Base-by-base conservation (phyloP, 2,329 filamentous ascomycete genomes). In the Madurella mycetomatis region DNA sequence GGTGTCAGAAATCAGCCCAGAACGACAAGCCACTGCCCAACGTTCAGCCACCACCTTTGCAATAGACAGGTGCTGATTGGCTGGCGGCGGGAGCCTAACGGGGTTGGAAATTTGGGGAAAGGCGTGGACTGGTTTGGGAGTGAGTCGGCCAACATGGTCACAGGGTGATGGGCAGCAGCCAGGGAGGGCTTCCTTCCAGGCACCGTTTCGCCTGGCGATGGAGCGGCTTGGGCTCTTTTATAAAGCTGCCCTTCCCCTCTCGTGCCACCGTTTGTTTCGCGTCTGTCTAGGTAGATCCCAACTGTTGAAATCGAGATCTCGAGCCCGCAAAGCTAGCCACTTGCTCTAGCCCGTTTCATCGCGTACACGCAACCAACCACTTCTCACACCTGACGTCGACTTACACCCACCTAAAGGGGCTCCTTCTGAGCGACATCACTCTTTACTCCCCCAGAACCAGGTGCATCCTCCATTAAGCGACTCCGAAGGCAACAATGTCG, bases 401-500 rank as follows among this genome's bases (percentile, higher is more conserved):
- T 55, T 51, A 59, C 51, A 55, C 51, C 30, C 43, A 15, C 34
- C 13, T 37, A 7, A 25, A 25, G 7, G 7, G 25, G 7, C 25
- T 25, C 25, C 25, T 7, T 25, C 25, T 25, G 4, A 7, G 25
- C 25, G 25, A 25, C 25, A 25, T 25, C 7, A 7, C 25, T 25
- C 25, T 25, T 25, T 4, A 25, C 7, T 46, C 32, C 41, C n/a
- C 18, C 42, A 30, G 7, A 41, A 49, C 44, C n/a, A 49, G 9
- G 19, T 43, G 7, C 11, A 19, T 43, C 47, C 18, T 41, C 37
- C 15, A 49, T n/a, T 17, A 39, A 52, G 34, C 31, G 4, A 53
- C 40, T 39, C 41, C 11, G 18, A 59, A 43, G 39, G 44, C 44
- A 13, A 49, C 59, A 71, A 83, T 83, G 80, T 75, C 79, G 52